phyloP scores from a whole-genome alignment of 2,329 filamentous ascomycete species.

The Aureobasidium lini region DNA sequence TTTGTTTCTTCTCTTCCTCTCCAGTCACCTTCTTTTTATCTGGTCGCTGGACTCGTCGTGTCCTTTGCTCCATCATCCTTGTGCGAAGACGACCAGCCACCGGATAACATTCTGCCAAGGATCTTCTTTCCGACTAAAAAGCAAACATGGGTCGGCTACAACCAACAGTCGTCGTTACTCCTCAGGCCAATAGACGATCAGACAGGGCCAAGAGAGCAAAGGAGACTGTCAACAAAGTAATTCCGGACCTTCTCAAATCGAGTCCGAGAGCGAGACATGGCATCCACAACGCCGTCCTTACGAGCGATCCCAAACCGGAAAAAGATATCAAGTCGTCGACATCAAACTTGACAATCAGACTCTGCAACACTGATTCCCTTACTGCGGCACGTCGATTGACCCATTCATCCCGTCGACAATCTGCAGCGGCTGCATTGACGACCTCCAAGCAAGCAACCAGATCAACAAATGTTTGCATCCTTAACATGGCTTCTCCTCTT shows the following conservation, averaged over 20 bases:
- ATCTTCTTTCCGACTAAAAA: background rate
- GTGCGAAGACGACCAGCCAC: background rate
- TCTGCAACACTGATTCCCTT: slow-evolving; percentile 48
- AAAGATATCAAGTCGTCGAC: slow-evolving; percentile 12
- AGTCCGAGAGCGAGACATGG: slow-evolving; percentile 51
- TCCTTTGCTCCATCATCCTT: background rate
- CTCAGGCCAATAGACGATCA: slow-evolving; percentile 18
- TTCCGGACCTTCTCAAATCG: slow-evolving; percentile 48
- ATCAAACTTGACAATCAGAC: slow-evolving; percentile 31
- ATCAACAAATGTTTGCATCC: slow-evolving; percentile 42
- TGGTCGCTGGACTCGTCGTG: background rate
- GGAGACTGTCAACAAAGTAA: slow-evolving; percentile 51
- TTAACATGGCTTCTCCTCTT: slow-evolving; percentile 59
- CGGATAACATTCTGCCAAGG: background rate
- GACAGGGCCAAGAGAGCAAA: slow-evolving; percentile 47
- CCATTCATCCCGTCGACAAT: slow-evolving; percentile 17
- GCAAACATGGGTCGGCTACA: slow-evolving; percentile 17
- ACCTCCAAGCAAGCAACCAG: background rate
- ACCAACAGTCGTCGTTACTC: slow-evolving; percentile 18
- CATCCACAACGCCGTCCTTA: slow-evolving; percentile 45
- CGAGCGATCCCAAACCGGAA: slow-evolving; percentile 31
- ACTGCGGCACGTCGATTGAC: slow-evolving; percentile 40
- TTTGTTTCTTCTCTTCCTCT: background rate
- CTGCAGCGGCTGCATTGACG: slow-evolving; percentile 6
- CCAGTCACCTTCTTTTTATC: background rate